phyloP scores from a whole-genome alignment of 169 alveolate genomes.

The Babesia caballi region DNA sequence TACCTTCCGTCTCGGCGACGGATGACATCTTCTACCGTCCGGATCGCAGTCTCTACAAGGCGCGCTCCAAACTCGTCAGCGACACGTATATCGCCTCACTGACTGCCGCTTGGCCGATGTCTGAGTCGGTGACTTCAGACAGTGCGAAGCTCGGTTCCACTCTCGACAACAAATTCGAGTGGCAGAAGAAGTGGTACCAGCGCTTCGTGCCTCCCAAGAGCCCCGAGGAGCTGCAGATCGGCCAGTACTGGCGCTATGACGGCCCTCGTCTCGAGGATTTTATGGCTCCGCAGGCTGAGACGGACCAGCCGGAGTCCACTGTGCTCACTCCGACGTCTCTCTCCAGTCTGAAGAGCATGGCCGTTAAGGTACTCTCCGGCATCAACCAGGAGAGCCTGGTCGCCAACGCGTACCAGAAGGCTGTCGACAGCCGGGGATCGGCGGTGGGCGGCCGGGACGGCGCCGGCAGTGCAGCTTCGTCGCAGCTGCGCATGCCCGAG shows the following conservation, averaged over 20 bases:
- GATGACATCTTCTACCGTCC: conserved; percentile 33
- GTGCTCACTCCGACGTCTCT: conserved; percentile 13
- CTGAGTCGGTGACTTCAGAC: neutral
- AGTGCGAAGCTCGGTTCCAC: conserved; percentile 22
- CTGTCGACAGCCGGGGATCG: neutral
- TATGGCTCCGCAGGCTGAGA: too few species aligned
- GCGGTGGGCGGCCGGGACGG: conserved; percentile 9
- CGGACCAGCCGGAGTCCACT: neutral
- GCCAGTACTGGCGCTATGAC: conserved; percentile 58
- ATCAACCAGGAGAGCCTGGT: conserved; percentile 40
- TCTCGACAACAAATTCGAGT: conserved; percentile 30
- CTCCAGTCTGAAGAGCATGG: conserved; percentile 45
- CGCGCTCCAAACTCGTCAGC: neutral
- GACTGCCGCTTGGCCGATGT: conserved; percentile 36
- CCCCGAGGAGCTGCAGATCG: conserved; percentile 51
- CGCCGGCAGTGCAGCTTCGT: conserved; percentile 36
- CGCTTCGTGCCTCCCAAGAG: conserved; percentile 53
- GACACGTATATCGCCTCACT: neutral
- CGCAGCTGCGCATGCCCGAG: conserved; percentile 39
- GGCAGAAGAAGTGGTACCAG: conserved; percentile 64
- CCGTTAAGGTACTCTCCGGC: conserved; percentile 44
- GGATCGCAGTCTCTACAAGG: neutral
- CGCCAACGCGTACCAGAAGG: conserved; percentile 24
- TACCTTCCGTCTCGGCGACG: neutral
- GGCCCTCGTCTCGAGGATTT: conserved; percentile 37